A percentile compares a stretch with the other conserved stretches of the same genome.
Conservation (phyloP, 148 eudicot genomes). For the Vaccinium macrocarpon region DNA sequence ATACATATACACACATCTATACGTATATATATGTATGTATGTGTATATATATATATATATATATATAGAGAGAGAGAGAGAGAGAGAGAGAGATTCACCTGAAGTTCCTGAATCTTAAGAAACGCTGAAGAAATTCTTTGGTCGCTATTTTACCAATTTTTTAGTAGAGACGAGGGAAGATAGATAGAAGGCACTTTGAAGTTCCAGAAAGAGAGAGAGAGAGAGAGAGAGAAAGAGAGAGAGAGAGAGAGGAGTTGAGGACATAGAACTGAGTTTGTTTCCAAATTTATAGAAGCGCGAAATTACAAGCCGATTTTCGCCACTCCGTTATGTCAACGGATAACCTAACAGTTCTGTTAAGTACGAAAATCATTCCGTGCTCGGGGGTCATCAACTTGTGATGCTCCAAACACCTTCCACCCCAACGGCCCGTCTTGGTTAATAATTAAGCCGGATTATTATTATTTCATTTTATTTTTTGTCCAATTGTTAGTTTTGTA, state of each 20-base stretch:
- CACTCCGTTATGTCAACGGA: background rate
- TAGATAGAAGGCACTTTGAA: background rate
- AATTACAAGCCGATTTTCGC: background rate
- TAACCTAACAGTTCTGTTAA: background rate
- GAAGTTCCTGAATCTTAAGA: slow-evolving; percentile 13
- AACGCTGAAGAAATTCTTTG: background rate
- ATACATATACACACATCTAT: background rate
- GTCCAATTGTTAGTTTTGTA: no score
- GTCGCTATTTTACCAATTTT: background rate
- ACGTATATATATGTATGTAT: no score
- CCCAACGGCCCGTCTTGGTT: no score
- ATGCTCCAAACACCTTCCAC: no score
- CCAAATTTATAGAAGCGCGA: slow-evolving; percentile 23
- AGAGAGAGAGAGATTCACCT: background rate
- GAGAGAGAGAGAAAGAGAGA: background rate
- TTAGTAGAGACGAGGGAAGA: background rate
- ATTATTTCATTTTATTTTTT: no score
- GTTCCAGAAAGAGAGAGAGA: background rate
- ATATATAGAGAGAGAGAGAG: background rate
- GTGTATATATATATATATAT: no score
- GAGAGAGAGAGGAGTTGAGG: background rate
- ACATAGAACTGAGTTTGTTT: background rate
- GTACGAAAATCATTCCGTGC: background rate
- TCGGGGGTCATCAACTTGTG: no score
- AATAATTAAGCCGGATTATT: no score